A percentile compares a stretch with the other conserved stretches of the same genome.
phyloP scores from a whole-genome alignment of 352 stramenopile species.

The Blastocystis sp. region DNA sequence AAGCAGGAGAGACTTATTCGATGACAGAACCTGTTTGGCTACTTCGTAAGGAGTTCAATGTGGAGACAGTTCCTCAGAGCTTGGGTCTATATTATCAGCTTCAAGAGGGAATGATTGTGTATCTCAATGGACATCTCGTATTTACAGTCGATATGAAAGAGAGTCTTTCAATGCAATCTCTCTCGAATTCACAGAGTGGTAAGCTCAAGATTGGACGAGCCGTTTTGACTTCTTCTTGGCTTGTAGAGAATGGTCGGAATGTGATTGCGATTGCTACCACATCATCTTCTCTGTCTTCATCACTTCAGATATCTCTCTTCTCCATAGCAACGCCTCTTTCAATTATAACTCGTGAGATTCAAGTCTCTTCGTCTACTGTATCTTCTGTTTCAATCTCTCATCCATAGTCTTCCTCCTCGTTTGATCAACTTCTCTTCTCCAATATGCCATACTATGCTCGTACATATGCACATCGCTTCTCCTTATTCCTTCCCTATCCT shows the following conservation, averaged over 20 bases:
- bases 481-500: not conserved
- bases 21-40: slow-evolving; percentile 1
- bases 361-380: not conserved
- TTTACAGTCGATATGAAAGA: not conserved
- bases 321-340: not conserved
- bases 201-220: not conserved
- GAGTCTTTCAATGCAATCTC: not conserved
- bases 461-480: not conserved
- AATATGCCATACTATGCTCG: no score
- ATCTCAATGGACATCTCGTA: not conserved
- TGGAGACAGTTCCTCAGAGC: not conserved
- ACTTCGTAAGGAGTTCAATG: not conserved
- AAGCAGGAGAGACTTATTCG: not conserved
- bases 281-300: not conserved
- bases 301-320: not conserved
- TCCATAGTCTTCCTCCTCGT: not conserved
- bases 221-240: not conserved
- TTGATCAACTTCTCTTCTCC: not conserved
- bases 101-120: not conserved
- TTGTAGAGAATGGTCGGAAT: not conserved
- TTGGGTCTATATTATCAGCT: not conserved
- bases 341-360: not conserved
- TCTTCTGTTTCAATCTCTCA: not conserved
- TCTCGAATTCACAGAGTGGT: not conserved
- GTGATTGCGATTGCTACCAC: not conserved